phyloP scores from a whole-genome alignment of 495 filamentous ascomycete genomes.

The Glarea lozoyensis region DNA sequence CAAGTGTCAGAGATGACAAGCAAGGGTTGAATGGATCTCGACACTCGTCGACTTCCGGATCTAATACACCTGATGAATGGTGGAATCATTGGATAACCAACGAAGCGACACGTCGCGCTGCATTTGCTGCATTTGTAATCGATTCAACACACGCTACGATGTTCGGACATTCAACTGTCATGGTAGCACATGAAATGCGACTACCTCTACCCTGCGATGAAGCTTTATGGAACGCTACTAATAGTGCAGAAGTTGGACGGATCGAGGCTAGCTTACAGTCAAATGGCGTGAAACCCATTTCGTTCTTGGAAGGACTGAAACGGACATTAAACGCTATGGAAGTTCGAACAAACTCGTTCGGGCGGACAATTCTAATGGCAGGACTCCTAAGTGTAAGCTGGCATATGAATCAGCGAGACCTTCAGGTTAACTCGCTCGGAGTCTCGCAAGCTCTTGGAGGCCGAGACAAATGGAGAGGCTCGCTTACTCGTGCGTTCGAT shows the following conservation, averaged over 20 bases:
- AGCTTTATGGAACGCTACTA: constrained; percentile 86
- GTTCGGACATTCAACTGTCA: constrained; percentile 95
- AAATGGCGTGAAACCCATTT: constrained; percentile 75
- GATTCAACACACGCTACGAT: constrained; percentile 96
- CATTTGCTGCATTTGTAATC: constrained; percentile 91
- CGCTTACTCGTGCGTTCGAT: constrained; percentile 84
- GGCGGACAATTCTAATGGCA: constrained; percentile 91
- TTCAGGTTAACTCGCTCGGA: constrained; percentile 83
- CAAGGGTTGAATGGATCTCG: constrained; percentile 46
- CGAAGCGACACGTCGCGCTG: constrained; percentile 81
- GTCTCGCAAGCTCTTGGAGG: constrained; percentile 73
- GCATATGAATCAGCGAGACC: constrained; percentile 96
- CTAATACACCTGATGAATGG: constrained; percentile 72
- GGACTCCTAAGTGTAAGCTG: constrained; percentile 89
- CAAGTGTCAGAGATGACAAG: constrained; percentile 62
- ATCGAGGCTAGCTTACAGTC: constrained; percentile 76
- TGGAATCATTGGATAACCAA: constrained; percentile 97
- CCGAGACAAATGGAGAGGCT: constrained; percentile 85
- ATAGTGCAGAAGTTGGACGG: constrained; percentile 75
- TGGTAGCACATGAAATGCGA: constrained; percentile 95
- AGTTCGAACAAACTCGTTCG: constrained; percentile 90
- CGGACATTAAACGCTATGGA: constrained; percentile 78
- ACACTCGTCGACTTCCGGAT: constrained; percentile 49
- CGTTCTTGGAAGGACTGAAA: constrained; percentile 88
- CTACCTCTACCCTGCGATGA: constrained; percentile 92